phyloP scores from a whole-genome alignment of 2,329 filamentous ascomycete genomes.

The Colletotrichum cordylinicola region DNA sequence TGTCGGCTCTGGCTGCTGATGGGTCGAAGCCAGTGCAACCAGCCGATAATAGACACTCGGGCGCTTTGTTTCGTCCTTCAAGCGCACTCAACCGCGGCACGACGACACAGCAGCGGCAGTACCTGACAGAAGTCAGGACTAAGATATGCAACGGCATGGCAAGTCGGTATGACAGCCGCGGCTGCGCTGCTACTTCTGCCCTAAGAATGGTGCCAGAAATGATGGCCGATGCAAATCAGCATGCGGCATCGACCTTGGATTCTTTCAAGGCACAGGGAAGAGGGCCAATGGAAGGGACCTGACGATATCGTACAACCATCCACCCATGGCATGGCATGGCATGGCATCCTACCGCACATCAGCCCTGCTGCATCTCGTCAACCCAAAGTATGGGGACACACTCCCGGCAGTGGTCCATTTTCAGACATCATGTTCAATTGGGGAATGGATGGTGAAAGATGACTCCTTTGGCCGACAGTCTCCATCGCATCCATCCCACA shows the following conservation, averaged over 20 bases:
- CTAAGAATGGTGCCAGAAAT: neutral
- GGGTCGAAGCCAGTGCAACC: constrained; percentile 12
- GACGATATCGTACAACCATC: constrained; percentile 12
- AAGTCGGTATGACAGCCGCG: neutral
- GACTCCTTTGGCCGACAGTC: constrained; percentile 21
- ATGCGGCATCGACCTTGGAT: neutral
- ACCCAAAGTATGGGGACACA: constrained; percentile 17
- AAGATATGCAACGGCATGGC: neutral
- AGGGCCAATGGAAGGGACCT: neutral
- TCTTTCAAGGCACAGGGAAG: neutral
- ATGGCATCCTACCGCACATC: constrained; percentile 21
- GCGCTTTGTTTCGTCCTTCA: constrained; percentile 9
- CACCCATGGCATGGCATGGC: constrained; percentile 7
- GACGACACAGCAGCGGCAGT: constrained; percentile 8
- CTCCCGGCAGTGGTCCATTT: constrained; percentile 21
- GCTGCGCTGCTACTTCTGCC: neutral
- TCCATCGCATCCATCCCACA: neutral
- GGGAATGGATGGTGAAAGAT: constrained; percentile 18
- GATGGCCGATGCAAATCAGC: constrained; percentile 2
- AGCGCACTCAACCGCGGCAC: neutral
- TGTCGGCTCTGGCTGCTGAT: neutral
- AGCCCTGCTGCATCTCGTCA: constrained; percentile 25
- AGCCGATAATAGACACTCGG: constrained; percentile 19
- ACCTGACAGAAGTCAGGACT: neutral
- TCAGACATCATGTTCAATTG: constrained; percentile 7